Percentiles rank a stretch among this genome's conserved stretches.
Conservation (phyloP, 176 grass and related monocot species). For the Calamus simplicifolius region DNA sequence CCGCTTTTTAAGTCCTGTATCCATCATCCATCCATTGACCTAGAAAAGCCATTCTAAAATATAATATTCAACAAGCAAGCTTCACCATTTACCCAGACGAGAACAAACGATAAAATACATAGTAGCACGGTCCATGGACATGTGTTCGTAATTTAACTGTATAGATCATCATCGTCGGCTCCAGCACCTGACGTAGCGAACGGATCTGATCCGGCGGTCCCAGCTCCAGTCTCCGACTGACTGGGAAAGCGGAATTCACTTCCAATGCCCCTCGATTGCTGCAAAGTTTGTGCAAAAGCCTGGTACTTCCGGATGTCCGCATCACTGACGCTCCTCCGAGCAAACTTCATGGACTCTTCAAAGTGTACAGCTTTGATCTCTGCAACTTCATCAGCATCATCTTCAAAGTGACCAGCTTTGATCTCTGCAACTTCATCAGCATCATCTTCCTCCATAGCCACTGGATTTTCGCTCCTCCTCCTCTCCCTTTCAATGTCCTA, state of each 20-base stretch:
- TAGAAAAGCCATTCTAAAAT: too few relatives aligned
- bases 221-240: constrained; percentile 9
- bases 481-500: constrained; percentile 38
- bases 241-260: constrained; percentile 44
- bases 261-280: constrained; percentile 57
- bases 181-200: constrained; percentile 23
- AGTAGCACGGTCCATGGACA: too few relatives aligned
- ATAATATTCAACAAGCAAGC: too few relatives aligned
- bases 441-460: constrained; percentile 33
- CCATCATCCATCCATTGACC: too few relatives aligned
- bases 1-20: too few relatives aligned
- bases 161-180: constrained; percentile 50
- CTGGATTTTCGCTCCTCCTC: constrained; percentile 12
- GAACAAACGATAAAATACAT: too few relatives aligned
- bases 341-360: constrained; percentile 57
- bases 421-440: constrained; percentile 33
- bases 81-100: too few relatives aligned
- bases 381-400: constrained; percentile 23
- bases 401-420: constrained; percentile 42
- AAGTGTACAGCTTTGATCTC: constrained; percentile 49
- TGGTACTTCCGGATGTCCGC: constrained; percentile 52
- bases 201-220: constrained; percentile 7
- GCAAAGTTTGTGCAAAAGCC: constrained; percentile 57
- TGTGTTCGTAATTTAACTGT: constrained; percentile 21
- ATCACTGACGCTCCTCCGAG: constrained; percentile 42